phyloP scores from a whole-genome alignment of 192 early-diverging fungal genomes.

The Coemansia sp. region DNA sequence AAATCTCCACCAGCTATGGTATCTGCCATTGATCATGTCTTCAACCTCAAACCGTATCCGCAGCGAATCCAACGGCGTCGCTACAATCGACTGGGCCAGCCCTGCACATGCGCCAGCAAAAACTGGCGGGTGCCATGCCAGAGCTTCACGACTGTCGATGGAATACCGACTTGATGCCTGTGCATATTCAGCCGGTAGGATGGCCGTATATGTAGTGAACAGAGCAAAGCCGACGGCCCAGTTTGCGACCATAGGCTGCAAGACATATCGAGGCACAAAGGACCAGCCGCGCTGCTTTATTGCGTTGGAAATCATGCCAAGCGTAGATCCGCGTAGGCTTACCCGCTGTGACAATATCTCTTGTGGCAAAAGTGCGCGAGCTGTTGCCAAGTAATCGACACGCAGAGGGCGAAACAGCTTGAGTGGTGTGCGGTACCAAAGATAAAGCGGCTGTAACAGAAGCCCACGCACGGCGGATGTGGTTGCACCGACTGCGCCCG shows the following conservation, averaged over 20 bases:
- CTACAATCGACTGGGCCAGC: slow-evolving; percentile 70
- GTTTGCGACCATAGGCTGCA: slow-evolving; percentile 75
- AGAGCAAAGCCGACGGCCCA: slow-evolving; percentile 70
- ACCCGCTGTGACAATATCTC: slow-evolving; percentile 36
- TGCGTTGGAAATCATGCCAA: slow-evolving; percentile 71
- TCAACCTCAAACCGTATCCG: slow-evolving; percentile 73
- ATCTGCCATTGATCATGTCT: slow-evolving; percentile 68
- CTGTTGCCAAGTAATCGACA: slow-evolving; percentile 77
- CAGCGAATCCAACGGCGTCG: slow-evolving; percentile 71
- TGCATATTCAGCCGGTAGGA: slow-evolving; percentile 35
- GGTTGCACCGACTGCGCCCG: slow-evolving; percentile 51
- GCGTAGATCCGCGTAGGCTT: slow-evolving; percentile 64
- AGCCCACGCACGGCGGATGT: slow-evolving; percentile 48
- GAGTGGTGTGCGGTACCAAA: slow-evolving; percentile 56
- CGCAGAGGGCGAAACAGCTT: slow-evolving; percentile 75
- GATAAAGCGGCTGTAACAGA: slow-evolving; percentile 51
- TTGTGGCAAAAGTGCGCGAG: slow-evolving; percentile 66
- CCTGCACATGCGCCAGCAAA: slow-evolving; percentile 64
- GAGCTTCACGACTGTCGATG: slow-evolving; percentile 22
- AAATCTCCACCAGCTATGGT: slow-evolving; percentile 66
- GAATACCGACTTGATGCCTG: slow-evolving; percentile 44
- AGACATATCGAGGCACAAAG: slow-evolving; percentile 67
- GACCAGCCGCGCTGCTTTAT: slow-evolving; percentile 66
- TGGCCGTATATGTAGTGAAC: slow-evolving; percentile 68
- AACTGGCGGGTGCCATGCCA: slow-evolving; percentile 49